Percentiles rank a stretch among this genome's conserved stretches.
Conservation (phyloP, 495 filamentous ascomycete genomes). For the Lasiosphaeriaceae sp. region DNA sequence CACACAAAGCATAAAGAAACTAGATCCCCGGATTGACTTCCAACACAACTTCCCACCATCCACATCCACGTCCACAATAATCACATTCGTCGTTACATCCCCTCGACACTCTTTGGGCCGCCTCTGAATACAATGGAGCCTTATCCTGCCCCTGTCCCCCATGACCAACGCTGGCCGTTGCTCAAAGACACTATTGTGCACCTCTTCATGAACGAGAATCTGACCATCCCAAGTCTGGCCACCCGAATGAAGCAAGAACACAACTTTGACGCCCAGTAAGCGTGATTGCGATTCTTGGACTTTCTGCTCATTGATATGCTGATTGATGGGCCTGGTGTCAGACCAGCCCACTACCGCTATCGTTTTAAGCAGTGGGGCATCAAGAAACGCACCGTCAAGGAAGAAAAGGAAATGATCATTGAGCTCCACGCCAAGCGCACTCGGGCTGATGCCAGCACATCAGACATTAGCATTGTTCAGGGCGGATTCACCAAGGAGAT, state of each 20-base stretch:
- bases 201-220: neutral
- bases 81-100: neutral
- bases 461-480: conserved; percentile 18
- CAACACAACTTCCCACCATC: no score
- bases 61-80: no score
- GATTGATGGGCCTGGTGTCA: conserved; percentile 1
- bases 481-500: neutral
- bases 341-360: conserved; percentile 38
- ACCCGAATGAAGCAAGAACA: neutral
- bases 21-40: no score
- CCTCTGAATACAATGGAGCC: neutral
- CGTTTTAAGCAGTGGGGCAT: conserved; percentile 40
- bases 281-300: neutral
- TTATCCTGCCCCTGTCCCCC: neutral
- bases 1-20: no score
- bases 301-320: neutral
- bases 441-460: conserved; percentile 10
- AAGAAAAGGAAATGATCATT: conserved; percentile 21
- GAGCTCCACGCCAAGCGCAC: neutral
- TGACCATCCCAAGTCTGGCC: neutral
- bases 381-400: conserved; percentile 25
- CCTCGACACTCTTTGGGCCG: neutral
- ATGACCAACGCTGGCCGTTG: neutral
- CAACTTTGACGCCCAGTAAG: neutral
- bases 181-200: neutral